A percentile compares a stretch with the other conserved stretches of the same genome.
phyloP scores from a whole-genome alignment of 2,329 filamentous ascomycete species.

The Xylaria sp. region DNA sequence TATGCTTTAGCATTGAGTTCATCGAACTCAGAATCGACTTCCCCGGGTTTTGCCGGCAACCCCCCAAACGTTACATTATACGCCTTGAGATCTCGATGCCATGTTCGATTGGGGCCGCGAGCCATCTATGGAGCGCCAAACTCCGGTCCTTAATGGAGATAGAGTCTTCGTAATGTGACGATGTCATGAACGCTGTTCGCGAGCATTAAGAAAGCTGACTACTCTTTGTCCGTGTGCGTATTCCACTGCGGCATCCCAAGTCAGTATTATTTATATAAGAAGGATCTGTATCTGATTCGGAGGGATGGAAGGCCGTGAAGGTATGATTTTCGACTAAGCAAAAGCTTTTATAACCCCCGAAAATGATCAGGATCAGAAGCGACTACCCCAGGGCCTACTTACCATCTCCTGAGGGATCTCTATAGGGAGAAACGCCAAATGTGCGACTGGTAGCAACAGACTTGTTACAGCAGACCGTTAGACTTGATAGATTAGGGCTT shows the following conservation, averaged over 20 bases:
- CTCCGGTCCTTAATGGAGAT: background rate
- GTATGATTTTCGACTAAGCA: background rate
- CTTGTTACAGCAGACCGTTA: background rate
- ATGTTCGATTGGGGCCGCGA: background rate
- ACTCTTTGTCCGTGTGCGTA: background rate
- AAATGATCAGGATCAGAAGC: background rate
- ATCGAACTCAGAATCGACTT: constrained; percentile 6
- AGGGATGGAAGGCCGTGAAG: background rate
- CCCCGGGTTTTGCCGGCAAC: background rate
- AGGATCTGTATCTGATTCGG: background rate
- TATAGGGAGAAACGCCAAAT: background rate
- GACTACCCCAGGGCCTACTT: background rate
- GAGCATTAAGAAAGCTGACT: background rate
- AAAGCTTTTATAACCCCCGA: background rate
- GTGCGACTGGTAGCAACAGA: background rate
- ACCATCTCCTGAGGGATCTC: background rate
- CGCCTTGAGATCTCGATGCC: background rate
- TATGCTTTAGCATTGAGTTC: background rate
- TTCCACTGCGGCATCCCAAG: background rate
- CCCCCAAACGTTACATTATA: background rate
- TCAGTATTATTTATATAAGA: background rate
- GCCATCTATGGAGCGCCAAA: background rate
- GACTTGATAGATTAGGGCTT: background rate
- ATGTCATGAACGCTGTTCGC: background rate
- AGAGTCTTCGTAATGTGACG: background rate